Evolutionary conservation across 805 yeast genomes (phyloP), one percentile per base, ranked within the genome.

Genomic region (Starmerella roubikii): DNA sequence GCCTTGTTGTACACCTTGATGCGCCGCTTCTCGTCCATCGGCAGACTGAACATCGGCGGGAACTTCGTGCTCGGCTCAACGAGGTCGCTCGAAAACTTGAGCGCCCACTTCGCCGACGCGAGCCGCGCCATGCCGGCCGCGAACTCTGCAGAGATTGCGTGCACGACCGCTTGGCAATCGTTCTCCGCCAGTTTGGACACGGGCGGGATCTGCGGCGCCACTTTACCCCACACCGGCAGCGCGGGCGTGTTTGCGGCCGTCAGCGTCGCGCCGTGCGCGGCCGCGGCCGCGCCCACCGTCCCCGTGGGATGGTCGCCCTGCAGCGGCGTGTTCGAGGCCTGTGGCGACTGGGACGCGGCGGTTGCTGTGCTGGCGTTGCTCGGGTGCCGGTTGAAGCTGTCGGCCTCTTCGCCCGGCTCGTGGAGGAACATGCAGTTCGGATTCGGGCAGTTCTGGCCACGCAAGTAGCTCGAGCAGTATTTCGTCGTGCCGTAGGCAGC

Each of bases 371-470:
- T 24, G 29, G 17, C 54, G 12, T 4, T 28, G 41, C 28, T 27
- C n/a, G 36, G 36, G 30, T 38, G 85, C 38, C 95, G 76, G 21
- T 94, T 83, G 62, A 82, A 88, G 10, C 94, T 80, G 54, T 91
- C 98, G 2, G 97, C 97, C 59, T 91, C 98, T 65, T 91, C 99
- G 42, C 99, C 98, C 6, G 98, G 98, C 61, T 91, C 98, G 59
- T 91, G 99, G 53, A 91, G 68, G 54, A 91, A 91, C 98, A 91
- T 91, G 69, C 99, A 91, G 55, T 85, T 84, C 46, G 97, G 97
- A 61, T 91, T 91, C 43, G 94, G 98, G 63, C 99, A 91, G 9
- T 91, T 78, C 57, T 83, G 93, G 27, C 95, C 96, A 50, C 96
- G 71, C 47, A 91, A 65, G 56, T 91, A 91, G 3, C 94, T 79